phyloP scores from a whole-genome alignment of 495 filamentous ascomycete genomes.

The Penicillium ucsense region DNA sequence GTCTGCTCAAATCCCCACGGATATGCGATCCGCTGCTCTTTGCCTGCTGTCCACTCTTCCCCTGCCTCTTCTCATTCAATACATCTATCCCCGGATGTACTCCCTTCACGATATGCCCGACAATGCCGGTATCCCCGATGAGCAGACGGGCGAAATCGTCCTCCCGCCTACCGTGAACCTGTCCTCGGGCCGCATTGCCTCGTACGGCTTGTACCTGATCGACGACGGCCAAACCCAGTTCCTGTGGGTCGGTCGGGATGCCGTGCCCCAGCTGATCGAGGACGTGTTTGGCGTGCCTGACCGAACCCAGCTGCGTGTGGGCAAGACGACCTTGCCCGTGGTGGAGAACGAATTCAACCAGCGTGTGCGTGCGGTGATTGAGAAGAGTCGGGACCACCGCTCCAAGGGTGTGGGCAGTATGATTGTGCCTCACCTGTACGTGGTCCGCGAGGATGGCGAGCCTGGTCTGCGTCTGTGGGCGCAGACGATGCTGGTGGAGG shows the following conservation, averaged over 20 bases:
- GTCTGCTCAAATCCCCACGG: conserved; percentile 90
- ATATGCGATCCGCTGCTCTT: conserved; percentile 88
- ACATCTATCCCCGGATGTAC: conserved; percentile 91
- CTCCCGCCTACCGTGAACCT: conserved; percentile 81
- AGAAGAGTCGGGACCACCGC: conserved; percentile 84
- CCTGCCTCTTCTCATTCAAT: conserved; percentile 85
- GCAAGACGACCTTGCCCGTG: conserved; percentile 76
- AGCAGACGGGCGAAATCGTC: conserved; percentile 74
- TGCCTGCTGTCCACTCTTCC: conserved; percentile 89
- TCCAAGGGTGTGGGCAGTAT: conserved; percentile 84
- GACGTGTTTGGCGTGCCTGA: conserved; percentile 87
- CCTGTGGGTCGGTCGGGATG: conserved; percentile 90
- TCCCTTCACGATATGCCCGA: conserved; percentile 98
- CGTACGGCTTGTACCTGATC: conserved; percentile 93
- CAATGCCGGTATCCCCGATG: conserved; percentile 74
- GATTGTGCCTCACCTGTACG: conserved; percentile 80
- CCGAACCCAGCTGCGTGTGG: conserved; percentile 72
- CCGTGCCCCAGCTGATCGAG: conserved; percentile 74
- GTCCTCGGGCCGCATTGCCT: conserved; percentile 76
- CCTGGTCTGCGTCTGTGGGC: conserved; percentile 93
- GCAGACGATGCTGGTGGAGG: conserved; percentile 90
- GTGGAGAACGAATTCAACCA: conserved; percentile 96
- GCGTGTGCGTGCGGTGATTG: conserved; percentile 75
- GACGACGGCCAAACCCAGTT: conserved; percentile 98
- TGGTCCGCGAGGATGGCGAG: conserved; percentile 92